Conservation (phyloP, 768 basidiomycete genomes). For the Collybiopsis luxurians region DNA sequence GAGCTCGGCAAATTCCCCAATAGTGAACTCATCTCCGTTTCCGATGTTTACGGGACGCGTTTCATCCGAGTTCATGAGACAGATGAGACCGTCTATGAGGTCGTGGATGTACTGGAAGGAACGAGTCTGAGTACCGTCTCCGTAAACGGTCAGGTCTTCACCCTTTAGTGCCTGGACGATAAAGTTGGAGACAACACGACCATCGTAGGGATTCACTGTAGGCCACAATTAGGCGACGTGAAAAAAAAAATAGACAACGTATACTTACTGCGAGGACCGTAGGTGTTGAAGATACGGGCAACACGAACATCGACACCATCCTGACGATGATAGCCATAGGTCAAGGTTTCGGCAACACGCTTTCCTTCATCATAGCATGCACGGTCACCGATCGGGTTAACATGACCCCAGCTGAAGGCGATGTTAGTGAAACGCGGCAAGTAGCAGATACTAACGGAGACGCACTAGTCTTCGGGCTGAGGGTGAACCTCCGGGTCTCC, state of each 20-base stretch:
- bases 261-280: slow-evolving; percentile 76
- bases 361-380: slow-evolving; percentile 99
- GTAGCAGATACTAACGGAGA: slow-evolving; percentile 4
- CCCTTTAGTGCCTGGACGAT: slow-evolving; percentile 96
- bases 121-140: slow-evolving; percentile 89
- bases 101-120: slow-evolving; percentile 99
- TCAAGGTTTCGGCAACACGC: slow-evolving; percentile 96
- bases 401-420: slow-evolving; percentile 88
- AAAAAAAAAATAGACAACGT: background rate
- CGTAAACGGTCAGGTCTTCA: slow-evolving; percentile 96
- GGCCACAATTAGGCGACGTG: background rate
- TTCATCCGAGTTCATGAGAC: slow-evolving; percentile 93
- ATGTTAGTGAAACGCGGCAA: background rate
- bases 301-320: slow-evolving; percentile 96
- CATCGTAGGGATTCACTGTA: slow-evolving; percentile 94
- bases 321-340: slow-evolving; percentile 94
- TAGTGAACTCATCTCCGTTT: slow-evolving; percentile 93
- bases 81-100: slow-evolving; percentile 89
- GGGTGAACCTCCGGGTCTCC: slow-evolving; percentile 99
- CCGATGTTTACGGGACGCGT: slow-evolving; percentile 96
- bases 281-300: slow-evolving; percentile 98
- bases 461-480: slow-evolving; percentile 92
- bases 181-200: slow-evolving; percentile 98
- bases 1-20: slow-evolving; percentile 89
- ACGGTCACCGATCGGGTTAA: slow-evolving; percentile 96